phyloP scores from a whole-genome alignment of 2,329 filamentous ascomycete species.

The Trichothecium roseum region DNA sequence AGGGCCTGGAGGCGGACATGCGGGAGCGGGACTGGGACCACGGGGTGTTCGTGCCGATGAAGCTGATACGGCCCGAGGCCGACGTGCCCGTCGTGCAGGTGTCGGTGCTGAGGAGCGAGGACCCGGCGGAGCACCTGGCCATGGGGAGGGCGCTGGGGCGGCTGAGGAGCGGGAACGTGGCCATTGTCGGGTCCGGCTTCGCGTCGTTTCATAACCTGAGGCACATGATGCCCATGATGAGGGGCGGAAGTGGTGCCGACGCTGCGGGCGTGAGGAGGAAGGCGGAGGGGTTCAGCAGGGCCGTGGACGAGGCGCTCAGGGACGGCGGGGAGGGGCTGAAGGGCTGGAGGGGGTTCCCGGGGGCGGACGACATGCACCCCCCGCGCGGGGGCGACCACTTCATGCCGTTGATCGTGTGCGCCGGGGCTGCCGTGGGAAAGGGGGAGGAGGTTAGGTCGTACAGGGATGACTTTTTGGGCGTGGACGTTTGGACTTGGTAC shows the following conservation, averaged over 20 bases:
- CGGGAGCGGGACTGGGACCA: constrained; percentile 43
- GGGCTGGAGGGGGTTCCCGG: constrained; percentile 36
- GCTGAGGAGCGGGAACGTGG: constrained; percentile 43
- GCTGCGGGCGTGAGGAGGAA: constrained; percentile 14
- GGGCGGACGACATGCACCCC: constrained; percentile 44
- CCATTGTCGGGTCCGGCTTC: constrained; percentile 50
- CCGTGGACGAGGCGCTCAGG: constrained; percentile 27
- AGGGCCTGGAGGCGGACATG: constrained; percentile 30
- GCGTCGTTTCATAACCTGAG: constrained; percentile 46
- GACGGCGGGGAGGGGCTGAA: constrained; percentile 29
- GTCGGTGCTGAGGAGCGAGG: constrained; percentile 42
- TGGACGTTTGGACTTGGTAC: constrained; percentile 45
- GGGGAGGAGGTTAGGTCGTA: constrained; percentile 31
- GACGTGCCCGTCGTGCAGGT: constrained; percentile 46
- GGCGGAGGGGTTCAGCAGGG: constrained; percentile 32
- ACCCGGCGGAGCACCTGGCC: constrained; percentile 34
- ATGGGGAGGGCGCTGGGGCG: constrained; percentile 41
- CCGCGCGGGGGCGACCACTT: constrained; percentile 45
- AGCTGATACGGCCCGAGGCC: constrained; percentile 41
- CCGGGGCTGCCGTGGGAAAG: constrained; percentile 35
- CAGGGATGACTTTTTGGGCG: constrained; percentile 35
- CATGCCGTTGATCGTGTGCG: constrained; percentile 46
- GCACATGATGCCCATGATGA: constrained; percentile 29
- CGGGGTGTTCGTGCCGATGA: constrained; percentile 49
- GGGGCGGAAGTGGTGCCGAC: constrained; percentile 8